These are phyloP conservation scores for Tolypocladium amazonense DNA, from an alignment of 2,329 filamentous ascomycete species.

Conservation along the genomic window DNA sequence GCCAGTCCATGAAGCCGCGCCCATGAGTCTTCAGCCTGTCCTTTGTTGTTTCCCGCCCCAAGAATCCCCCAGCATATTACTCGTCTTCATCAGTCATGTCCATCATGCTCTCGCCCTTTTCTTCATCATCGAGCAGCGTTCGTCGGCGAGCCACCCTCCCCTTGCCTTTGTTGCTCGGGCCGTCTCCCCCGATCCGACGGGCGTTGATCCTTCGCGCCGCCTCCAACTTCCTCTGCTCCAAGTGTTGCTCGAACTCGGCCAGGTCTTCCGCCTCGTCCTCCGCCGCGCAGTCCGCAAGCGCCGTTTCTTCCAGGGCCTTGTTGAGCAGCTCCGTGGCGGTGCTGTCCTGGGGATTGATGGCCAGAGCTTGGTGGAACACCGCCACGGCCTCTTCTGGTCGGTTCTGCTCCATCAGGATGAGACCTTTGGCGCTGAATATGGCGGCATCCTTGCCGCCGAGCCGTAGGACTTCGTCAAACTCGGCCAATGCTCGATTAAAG, in stretches of 20 bases:
- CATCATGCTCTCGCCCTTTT: constrained; percentile 37
- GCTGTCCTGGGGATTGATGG: constrained; percentile 68
- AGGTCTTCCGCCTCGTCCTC: constrained; percentile 36
- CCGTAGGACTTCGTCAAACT: constrained; percentile 82
- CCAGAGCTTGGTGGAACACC: constrained; percentile 74
- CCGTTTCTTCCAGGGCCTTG: constrained; percentile 57
- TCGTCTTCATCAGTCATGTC: constrained; percentile 46
- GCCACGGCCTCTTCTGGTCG: constrained; percentile 67
- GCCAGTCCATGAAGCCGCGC: neutral
- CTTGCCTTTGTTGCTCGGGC: constrained; percentile 32
- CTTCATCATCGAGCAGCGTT: constrained; percentile 21
- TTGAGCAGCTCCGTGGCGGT: constrained; percentile 70
- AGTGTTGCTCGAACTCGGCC: constrained; percentile 39
- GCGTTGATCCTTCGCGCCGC: constrained; percentile 28
- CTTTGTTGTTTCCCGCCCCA: neutral
- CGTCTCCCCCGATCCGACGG: constrained; percentile 8
- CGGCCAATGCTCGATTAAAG: constrained; percentile 59
- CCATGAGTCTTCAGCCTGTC: neutral
- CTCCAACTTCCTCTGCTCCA: constrained; percentile 34
- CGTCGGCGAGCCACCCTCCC: constrained; percentile 26
- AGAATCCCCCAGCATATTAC: neutral
- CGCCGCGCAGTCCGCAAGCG: constrained; percentile 31
- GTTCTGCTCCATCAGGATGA: constrained; percentile 71
- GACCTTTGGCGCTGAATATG: constrained; percentile 72
- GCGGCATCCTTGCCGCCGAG: constrained; percentile 69